phyloP scores from a whole-genome alignment of 2,329 filamentous ascomycete species.

The Purpureocillium takamizusanense region DNA sequence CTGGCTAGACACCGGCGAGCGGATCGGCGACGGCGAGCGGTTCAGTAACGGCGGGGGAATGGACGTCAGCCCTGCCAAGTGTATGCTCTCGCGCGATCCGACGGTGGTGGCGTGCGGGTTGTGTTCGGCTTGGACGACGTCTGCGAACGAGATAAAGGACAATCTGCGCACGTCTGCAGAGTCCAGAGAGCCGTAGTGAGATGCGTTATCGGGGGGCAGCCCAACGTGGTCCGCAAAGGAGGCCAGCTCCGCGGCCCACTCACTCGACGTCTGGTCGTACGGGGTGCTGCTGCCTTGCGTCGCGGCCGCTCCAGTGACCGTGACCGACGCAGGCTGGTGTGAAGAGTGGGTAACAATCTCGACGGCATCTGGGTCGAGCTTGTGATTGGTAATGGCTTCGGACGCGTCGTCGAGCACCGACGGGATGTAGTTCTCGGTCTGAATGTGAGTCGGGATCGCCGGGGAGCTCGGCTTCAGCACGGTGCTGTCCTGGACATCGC shows the following conservation, averaged over 20 bases:
- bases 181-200: constrained; percentile 72
- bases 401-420: constrained; percentile 86
- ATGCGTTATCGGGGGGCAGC: constrained; percentile 49
- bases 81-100: constrained; percentile 59
- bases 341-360: constrained; percentile 84
- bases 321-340: constrained; percentile 69
- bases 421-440: constrained; percentile 90
- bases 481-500: constrained; percentile 78
- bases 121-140: constrained; percentile 83
- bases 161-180: constrained; percentile 68
- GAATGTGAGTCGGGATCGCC: constrained; percentile 87
- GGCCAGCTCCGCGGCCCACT: constrained; percentile 50
- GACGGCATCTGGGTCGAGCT: constrained; percentile 77
- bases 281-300: constrained; percentile 14
- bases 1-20: constrained; percentile 69
- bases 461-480: constrained; percentile 62
- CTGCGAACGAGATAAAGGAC: constrained; percentile 94
- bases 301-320: constrained; percentile 45
- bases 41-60: constrained; percentile 42
- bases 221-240: constrained; percentile 39
- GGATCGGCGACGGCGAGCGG: constrained; percentile 71
- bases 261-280: constrained; percentile 33
- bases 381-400: constrained; percentile 79
- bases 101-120: constrained; percentile 47
- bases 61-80: constrained; percentile 58